These are phyloP conservation scores for Myrica gale DNA, from an alignment of 306 rosid genomes.

Conservation along the genomic window DNA sequence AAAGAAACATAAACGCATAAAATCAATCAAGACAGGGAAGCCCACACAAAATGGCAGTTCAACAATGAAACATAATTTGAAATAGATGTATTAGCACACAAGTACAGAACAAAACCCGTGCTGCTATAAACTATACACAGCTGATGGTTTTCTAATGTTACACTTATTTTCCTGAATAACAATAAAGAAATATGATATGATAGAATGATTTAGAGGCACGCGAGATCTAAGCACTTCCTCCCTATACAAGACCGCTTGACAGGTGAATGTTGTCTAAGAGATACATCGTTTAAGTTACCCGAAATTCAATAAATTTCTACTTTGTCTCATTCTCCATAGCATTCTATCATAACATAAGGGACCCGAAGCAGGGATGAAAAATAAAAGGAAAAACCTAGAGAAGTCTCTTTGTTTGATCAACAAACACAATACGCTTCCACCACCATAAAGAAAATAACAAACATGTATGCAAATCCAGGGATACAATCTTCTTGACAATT, in stretches of 20 bases:
- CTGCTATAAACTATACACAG: neutral
- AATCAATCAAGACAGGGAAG: neutral
- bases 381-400: neutral
- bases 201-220: neutral
- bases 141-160: neutral
- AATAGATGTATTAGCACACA: neutral
- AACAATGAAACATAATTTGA: neutral
- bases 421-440: neutral
- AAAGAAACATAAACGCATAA: neutral
- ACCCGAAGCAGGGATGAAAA: neutral
- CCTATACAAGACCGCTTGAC: neutral
- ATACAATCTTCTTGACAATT: neutral
- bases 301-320: too few species aligned
- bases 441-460: neutral
- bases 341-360: neutral
- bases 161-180: neutral
- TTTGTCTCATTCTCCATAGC: neutral
- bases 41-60: neutral
- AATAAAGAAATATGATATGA: neutral
- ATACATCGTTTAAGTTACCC: too few species aligned
- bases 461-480: neutral
- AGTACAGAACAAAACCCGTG: neutral
- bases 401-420: neutral
- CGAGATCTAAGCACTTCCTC: too few species aligned
- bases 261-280: neutral